Base-by-base conservation (phyloP, 140 eudicot species). In the Cichorium intybus region DNA sequence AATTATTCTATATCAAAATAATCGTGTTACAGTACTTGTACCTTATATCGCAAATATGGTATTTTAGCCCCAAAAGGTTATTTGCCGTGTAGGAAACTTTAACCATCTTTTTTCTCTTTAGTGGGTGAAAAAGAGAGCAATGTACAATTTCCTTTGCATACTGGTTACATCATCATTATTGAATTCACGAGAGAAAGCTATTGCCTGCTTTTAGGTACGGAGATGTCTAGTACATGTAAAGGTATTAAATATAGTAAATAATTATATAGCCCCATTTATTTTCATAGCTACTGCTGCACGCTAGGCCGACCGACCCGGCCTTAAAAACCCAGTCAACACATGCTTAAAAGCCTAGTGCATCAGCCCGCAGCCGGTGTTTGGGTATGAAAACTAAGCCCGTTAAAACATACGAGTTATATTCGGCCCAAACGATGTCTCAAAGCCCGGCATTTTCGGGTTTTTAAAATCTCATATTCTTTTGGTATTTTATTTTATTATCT, bases 1-100 rank as follows among this genome's bases (percentile, higher is more conserved):
- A 17, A 57, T 57, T 66, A 66, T 56, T 48, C 28, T 66, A 41
- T 18, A 41, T 41, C n/a, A 41, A 41, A 22, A 4, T 35, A 4
- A 45, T 43, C 2, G 12, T 24, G 23, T 37, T 14, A 22, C n/a
- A 37, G 54, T n/a, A 27, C 16, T 57, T 57, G 10, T 31, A 57
- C 63, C 6, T 57, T 57, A 57, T 31, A 48, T 48, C 54, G 6
- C 47, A 14, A 31, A 31, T 31, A 57, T 11, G 46, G 47, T 31
- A 31, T 10, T 29, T 57, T 57, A 17, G 24, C 45, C 46, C 26
- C 35, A 20, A 58, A 56, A 46, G 52, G 61, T 23, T 45, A 29
- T 33, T 48, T 15, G 7, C 62, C 12, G 48, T 23, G 68, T 12
- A 48, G 24, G 75, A 47, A 9, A 24, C 27, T 54, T 55, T 16